Percentiles rank a stretch among this genome's conserved stretches.
Conservation (phyloP, 495 filamentous ascomycete genomes). For the Aeminium ludgeri region DNA sequence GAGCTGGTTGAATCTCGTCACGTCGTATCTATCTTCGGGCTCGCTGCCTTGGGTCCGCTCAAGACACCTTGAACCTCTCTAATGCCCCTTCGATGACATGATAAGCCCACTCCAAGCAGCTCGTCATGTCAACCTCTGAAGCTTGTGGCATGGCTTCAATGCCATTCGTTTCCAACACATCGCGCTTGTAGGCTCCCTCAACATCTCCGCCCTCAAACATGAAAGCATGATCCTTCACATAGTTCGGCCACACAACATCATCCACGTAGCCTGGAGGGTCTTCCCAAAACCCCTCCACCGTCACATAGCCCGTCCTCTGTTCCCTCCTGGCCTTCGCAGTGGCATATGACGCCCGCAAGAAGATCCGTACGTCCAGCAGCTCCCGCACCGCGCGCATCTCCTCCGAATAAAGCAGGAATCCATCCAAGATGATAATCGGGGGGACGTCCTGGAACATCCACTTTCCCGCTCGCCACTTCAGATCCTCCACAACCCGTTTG, state of each 20-base stretch:
- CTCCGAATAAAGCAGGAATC: conserved; percentile 58
- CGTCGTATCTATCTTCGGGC: no score
- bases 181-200: conserved; percentile 32
- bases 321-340: conserved; percentile 51
- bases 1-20: no score
- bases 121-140: conserved; percentile 18
- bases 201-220: conserved; percentile 53
- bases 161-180: conserved; percentile 27
- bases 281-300: conserved; percentile 70
- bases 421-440: conserved; percentile 52
- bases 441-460: conserved; percentile 11
- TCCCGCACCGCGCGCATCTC: conserved; percentile 29
- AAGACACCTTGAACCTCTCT: background rate
- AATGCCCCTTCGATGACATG: conserved; percentile 12
- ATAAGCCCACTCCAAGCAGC: conserved; percentile 21
- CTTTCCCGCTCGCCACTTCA: conserved; percentile 6
- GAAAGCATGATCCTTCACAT: conserved; percentile 59
- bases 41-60: no score
- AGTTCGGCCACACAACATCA: conserved; percentile 87
- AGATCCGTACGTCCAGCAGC: conserved; percentile 54
- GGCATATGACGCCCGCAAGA: conserved; percentile 46
- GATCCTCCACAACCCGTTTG: conserved; percentile 12
- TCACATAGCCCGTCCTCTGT: conserved; percentile 68
- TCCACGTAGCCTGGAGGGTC: conserved; percentile 93
- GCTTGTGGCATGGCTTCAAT: conserved; percentile 27